Evolutionary conservation across 495 filamentous ascomycete genomes (phyloP), one percentile per base, ranked within the genome.

Genomic region (Friedmanniomyces simplex): DNA sequence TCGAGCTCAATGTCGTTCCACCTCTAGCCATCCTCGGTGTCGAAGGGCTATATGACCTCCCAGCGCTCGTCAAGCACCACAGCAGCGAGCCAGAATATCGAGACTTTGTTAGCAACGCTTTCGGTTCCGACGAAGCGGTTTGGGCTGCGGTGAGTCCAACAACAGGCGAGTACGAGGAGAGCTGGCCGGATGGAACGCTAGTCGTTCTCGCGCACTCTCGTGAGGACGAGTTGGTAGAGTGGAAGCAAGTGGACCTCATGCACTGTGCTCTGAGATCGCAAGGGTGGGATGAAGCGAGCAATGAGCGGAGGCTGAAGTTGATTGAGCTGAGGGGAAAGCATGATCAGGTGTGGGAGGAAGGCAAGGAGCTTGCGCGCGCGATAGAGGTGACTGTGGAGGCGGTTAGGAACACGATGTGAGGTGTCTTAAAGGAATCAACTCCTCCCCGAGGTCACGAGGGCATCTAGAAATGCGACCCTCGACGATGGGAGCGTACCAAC

Each of bases 21-120:
- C 77, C 78, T 0, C 60, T 68, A 10, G 79, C 76, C 0, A 72
- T 90, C 1, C 72, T 87, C 3, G 79, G 83, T 3, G 63, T 87
- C 7, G 77, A 73, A 30, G 85, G 84, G 0, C 79, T 88, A 5
- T 89, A 89, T 63, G 81, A 88, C 66, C 60, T 91, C 5, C 71
- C 70, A 1, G 71, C 70, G 0, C 63, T 87, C 2, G 68, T 79
- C 2, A 73, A 77, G 37, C 67, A 72, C 1, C 75, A 81, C 63
- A 57, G 60, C 14, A 69, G 70, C 14, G 25, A 63, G 18, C 37
- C 54, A 1, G 73, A 78, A 0, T 91, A 90, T 65, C 66, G 72
- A 14, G 75, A 76, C 25, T 82, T 91, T 47, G 70, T 82, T 2
- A 65, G 67, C 2, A 77, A 73, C 2, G 86, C 87, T 0, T 90